Base-by-base conservation (phyloP, 2,329 filamentous ascomycete species). In the Trichoderma koningii region DNA sequence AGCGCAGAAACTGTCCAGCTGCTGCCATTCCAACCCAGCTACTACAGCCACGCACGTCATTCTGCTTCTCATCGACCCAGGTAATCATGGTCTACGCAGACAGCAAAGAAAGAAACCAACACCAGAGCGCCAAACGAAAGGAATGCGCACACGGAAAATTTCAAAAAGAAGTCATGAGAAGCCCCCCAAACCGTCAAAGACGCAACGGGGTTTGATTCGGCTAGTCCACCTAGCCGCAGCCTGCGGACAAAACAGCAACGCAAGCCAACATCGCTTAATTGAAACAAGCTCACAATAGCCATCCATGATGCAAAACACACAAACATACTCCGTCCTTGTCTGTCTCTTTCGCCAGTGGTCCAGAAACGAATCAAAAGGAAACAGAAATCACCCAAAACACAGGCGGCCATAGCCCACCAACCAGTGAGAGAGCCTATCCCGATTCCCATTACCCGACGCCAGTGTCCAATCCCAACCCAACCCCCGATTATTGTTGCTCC, bases 1-100 rank as follows among this genome's bases (percentile, higher is more conserved):
- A 38, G 10, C 14, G 4, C 10, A 38, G 3, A 14, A 14, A 14
- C 12, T 38, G 34, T 38, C 34, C 12, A 38, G 34, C 34, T n/a
- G 19, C 14, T 23, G n/a, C 44, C 17, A 45, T 10, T 9, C n/a
- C 19, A 9, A 48, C 34, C 47, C 5, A 53, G 55, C 48, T n/a
- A 14, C 28, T 42, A 28, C 62, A 56, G 52, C 52, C 62, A 64
- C 62, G 59, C 63, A 60, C 63, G 53, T 65, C 63, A 65, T 26
- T 34, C 45, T 57, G 44, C 62, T 23, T 64, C 28, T 45, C 42
- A 14, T 14, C 10, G 3, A 34, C 9, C 30, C 30, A 7, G 10
- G 10, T 10, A 10, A 9, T 23, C 21, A 38, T 10, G 12, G 10
- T 14, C 12, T 38, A 2, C 14, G 34, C 34, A 4, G 1, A 38